Conservation (phyloP, 148 eudicot genomes). For the Mesembryanthemum crystallinum region DNA sequence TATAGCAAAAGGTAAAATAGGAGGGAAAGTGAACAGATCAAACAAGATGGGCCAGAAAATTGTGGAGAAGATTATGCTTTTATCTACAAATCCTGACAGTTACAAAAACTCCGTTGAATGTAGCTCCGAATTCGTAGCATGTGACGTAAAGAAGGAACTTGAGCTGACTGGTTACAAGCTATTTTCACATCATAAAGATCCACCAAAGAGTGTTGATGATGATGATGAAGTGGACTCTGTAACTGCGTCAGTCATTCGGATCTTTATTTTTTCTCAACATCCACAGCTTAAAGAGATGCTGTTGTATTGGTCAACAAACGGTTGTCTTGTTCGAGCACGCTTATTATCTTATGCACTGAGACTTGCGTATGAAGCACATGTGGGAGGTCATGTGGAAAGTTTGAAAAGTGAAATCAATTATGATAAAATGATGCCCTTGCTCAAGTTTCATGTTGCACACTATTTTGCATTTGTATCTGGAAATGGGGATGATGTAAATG, state of each 20-base stretch:
- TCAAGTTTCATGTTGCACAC: conserved; percentile 33
- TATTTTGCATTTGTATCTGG: conserved; percentile 22
- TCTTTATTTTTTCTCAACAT: conserved; percentile 30
- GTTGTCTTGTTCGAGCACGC: conserved; percentile 26
- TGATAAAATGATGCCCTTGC: conserved; percentile 25
- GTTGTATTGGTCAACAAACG: conserved; percentile 30
- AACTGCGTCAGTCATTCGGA: conserved; percentile 32
- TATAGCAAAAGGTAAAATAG: conserved; percentile 18
- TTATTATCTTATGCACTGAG: conserved; percentile 38
- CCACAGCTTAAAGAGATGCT: conserved; percentile 30
- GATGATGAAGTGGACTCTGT: conserved; percentile 40
- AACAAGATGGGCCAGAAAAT: conserved; percentile 17
- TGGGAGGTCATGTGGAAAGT: conserved; percentile 18
- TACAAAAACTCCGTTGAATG: conserved; percentile 12
- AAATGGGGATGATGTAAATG: conserved; percentile 6
- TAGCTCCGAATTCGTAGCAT: conserved; percentile 32
- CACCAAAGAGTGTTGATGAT: conserved; percentile 9
- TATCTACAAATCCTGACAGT: conserved; percentile 17
- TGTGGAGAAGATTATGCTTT: conserved; percentile 28
- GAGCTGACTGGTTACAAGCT: conserved; percentile 31
- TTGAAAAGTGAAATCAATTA: conserved; percentile 12
- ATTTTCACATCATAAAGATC: conserved; percentile 30
- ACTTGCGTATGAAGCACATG: conserved; percentile 37
- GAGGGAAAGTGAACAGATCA: conserved; percentile 28
- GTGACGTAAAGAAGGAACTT: conserved; percentile 30